Evolutionary conservation across 192 early-diverging fungal genomes (phyloP).

Genomic region (Linnemannia schmuckeri): DNA sequence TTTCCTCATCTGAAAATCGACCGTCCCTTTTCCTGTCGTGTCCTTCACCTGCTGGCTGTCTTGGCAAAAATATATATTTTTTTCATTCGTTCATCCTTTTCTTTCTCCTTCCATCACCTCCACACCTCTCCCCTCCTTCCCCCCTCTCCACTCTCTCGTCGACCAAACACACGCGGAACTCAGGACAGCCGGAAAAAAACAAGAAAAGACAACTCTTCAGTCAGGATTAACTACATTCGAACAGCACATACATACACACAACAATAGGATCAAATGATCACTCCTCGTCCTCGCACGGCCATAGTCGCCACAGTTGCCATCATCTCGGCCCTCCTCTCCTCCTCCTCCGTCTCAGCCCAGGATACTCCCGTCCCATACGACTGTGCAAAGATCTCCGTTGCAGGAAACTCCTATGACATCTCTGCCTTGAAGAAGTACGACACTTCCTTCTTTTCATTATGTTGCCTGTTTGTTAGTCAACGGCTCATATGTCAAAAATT

Average conservation of each 20-base stretch:
- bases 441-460: background rate
- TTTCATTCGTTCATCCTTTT: background rate
- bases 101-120: background rate
- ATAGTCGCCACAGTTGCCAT: conserved; percentile 6
- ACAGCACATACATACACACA: background rate
- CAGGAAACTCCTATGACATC: conserved; percentile 30
- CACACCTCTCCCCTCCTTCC: background rate
- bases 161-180: background rate
- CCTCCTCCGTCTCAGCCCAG: conserved; percentile 9
- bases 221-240: background rate
- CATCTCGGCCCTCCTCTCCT: background rate
- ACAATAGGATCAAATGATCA: conserved; percentile 6
- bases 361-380: conserved; percentile 22
- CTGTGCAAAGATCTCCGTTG: conserved; percentile 26
- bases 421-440: conserved; percentile 35
- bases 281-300: conserved; percentile 8
- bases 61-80: background rate
- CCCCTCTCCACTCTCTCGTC: background rate
- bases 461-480: background rate
- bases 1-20: background rate
- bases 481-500: background rate
- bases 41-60: background rate
- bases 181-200: background rate
- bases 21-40: background rate
- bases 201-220: background rate